Base-by-base conservation (phyloP, 495 filamentous ascomycete genomes). In the Penicillium malachiteum region DNA sequence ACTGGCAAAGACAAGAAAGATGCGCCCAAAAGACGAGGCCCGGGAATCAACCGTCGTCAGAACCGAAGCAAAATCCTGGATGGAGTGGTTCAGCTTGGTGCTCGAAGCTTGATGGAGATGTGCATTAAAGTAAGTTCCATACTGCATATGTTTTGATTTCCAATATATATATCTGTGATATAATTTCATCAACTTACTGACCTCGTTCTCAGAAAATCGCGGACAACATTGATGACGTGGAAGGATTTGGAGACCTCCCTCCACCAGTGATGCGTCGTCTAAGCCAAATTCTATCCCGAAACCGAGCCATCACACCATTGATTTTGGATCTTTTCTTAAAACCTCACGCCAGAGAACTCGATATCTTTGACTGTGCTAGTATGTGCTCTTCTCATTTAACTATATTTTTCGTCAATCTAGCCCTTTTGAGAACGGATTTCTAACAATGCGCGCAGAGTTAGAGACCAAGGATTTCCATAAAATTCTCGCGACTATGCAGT, bases 221-320 rank as follows among this genome's bases (percentile, higher is more conserved):
- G 0, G 84, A 87, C 49, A 89, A 95, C 54, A 89, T 95, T 30
- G 76, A 87, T 31, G 81, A 93, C 16, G 83, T 94, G 18, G 89
- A 96, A 52, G 88, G 90, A 55, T 82, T 96, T 49, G 90, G 91
- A 8, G 90, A 93, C 56, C 69, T 96, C 17, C 88, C 90, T 7
- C 74, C 77, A 11, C 54, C 70, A 1, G 70, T 91, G 26, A 75
- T 95, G 42, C 82, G 90, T 67, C 86, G 86, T 38, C 81, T 96
- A 30, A 87, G 90, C 35, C 83, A 89, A 50, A 90, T 92, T 37
- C 77, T 96, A 47, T 90, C 90, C 3, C 92, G 92, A 68, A 82
- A 83, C 56, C 82, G 92, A 14, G 82, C 89, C 1, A 69, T 96
- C 48, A 86, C 86, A 47, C 67, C 88, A 0, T 71, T 70, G 48